phyloP scores from a whole-genome alignment of 345 rosid species.

The Rubroshorea leprosula region DNA sequence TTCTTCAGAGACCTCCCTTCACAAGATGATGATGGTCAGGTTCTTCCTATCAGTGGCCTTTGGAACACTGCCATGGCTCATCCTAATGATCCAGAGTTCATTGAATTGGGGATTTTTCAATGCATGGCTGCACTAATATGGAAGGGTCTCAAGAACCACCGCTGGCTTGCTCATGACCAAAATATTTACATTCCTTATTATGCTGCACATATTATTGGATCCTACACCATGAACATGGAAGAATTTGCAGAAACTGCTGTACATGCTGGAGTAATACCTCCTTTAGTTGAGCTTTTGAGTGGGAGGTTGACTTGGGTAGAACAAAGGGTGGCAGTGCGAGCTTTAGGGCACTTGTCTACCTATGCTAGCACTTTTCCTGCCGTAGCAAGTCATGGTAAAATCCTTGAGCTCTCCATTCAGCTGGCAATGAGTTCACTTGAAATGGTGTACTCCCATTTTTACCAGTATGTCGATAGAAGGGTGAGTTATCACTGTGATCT shows the following conservation, averaged over 20 bases:
- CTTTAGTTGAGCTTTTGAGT: constrained; percentile 83
- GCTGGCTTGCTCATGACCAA: constrained; percentile 96
- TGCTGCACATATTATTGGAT: constrained; percentile 97
- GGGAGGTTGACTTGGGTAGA: constrained; percentile 99
- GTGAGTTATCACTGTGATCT: constrained; percentile 91
- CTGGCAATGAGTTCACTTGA: constrained; percentile 90
- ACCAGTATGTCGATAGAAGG: constrained; percentile 76
- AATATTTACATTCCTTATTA: constrained; percentile 96
- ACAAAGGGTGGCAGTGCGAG: constrained; percentile 95
- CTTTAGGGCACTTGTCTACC: constrained; percentile 94
- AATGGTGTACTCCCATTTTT: constrained; percentile 93
- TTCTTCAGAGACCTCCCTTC: constrained; percentile 95
- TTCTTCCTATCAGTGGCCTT: constrained; percentile 95
- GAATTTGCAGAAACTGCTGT: constrained; percentile 86
- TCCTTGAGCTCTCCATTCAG: constrained; percentile 85
- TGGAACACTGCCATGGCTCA: constrained; percentile 99
- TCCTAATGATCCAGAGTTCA: constrained; percentile 96
- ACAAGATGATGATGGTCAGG: constrained; percentile 95
- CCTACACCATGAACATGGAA: constrained; percentile 99
- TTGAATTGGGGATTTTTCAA: constrained; percentile 90
- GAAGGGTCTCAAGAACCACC: constrained; percentile 92
- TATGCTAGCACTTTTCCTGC: constrained; percentile 76
- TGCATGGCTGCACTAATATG: constrained; percentile 95
- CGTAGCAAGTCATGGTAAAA: constrained; percentile 75
- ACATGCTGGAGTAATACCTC: constrained; percentile 81